Evolutionary conservation across 208 protist species (phyloP), one percentile per base, ranked within the genome.

Genomic region (Histomonas meleagridis): DNA sequence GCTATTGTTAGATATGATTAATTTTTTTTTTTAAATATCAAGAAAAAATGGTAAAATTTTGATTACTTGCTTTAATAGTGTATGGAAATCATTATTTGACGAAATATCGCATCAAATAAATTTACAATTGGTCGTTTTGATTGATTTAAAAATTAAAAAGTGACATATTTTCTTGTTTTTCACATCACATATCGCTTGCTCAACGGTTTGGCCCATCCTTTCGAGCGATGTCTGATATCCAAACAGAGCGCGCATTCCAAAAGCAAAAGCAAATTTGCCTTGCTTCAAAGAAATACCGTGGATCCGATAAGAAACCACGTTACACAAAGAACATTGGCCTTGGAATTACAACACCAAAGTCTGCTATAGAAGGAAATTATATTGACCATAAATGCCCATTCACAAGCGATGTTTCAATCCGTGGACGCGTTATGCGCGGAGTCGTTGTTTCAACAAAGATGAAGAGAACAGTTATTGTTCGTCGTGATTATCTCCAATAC

Each of bases 311-410:
- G 94, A 96, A 95, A 79, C 95, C 95, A 69, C 93, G 92, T 96
- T 99, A 97, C 94, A 96, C 92, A 92, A 97, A 98, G 94, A 96
- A 97, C 93, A 96, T 99, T 92, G 98, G 98, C 95, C 96, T 99
- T 14, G 98, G 98, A 93, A 99, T 99, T 97, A 97, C 97, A 94
- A 99, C 98, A 65, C 99, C 99, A 93, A 96, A 96, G 92, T 96
- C 96, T 79, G 98, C 99, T 91, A 97, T 98, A 92, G 97, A 98
- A 90, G 97, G 98, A 62, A 97, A 95, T 90, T 99, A 99, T 96
- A 97, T 99, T 94, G 99, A 99, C 96, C 98, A 99, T 95, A 99
- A 99, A 96, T 99, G 99, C 97, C 99, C 99, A 91, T 99, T 99
- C 96, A 99, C 98, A 92, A 97, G 98, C 93, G 96, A 98, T 93